phyloP scores from a whole-genome alignment of 352 stramenopile genomes.

The Pythium guiyangense region DNA sequence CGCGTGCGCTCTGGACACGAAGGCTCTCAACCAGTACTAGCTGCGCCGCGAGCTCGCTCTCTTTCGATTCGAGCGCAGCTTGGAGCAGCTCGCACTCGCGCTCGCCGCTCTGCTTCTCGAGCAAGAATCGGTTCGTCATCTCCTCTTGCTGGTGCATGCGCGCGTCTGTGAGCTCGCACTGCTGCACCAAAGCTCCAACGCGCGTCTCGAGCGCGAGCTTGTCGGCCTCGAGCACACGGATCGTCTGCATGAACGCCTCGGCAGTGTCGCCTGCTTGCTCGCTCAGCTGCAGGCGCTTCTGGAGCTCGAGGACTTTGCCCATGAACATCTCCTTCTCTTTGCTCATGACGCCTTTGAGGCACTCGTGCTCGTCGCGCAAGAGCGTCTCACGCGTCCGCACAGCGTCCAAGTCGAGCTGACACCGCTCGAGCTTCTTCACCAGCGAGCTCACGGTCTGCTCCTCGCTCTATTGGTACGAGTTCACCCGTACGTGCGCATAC shows the following conservation, averaged over 20 bases:
- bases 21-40: constrained; percentile 8
- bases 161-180: constrained; percentile 12
- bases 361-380: constrained; percentile 42
- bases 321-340: constrained; percentile 54
- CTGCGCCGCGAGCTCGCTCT: neutral
- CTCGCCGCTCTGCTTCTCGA: constrained; percentile 16
- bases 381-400: constrained; percentile 47
- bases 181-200: constrained; percentile 10
- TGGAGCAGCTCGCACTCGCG: constrained; percentile 1
- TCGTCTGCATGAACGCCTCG: constrained; percentile 27
- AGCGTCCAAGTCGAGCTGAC: constrained; percentile 45
- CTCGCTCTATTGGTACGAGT: constrained; percentile 48
- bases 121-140: constrained; percentile 34
- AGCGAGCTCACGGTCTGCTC: constrained; percentile 38
- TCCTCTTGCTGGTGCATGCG: constrained; percentile 37
- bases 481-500: too few relatives aligned
- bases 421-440: constrained; percentile 38
- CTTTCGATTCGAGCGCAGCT: neutral
- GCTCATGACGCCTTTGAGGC: constrained; percentile 28
- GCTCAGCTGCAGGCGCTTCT: constrained; percentile 40
- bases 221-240: constrained; percentile 25
- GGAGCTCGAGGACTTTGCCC: constrained; percentile 51
- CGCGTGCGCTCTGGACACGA: neutral
- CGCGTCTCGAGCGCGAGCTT: constrained; percentile 18
- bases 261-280: constrained; percentile 21